A percentile compares a stretch with the other conserved stretches of the same genome.
Evolutionary conservation across 139 green algal species (phyloP).

Genomic region (Edaphochlamys debaryana): DNA sequence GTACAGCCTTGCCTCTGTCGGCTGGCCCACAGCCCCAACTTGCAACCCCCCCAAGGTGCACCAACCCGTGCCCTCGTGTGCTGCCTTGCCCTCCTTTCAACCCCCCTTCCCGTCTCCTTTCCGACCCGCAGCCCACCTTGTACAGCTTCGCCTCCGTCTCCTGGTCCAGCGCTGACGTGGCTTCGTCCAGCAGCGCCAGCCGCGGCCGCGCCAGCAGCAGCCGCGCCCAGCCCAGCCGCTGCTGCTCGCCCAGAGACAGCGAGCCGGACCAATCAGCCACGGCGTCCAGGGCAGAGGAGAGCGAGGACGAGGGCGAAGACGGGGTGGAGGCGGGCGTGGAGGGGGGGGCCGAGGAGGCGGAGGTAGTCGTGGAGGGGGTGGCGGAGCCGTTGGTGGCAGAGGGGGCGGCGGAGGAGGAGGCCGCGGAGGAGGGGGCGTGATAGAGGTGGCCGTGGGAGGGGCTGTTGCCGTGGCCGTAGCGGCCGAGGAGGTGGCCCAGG

Average conservation of each 20-base stretch:
- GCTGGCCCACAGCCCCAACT: too few relatives aligned
- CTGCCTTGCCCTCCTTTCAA: too few relatives aligned
- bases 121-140: too few relatives aligned
- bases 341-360: neutral
- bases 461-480: conserved; percentile 50
- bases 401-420: too few relatives aligned
- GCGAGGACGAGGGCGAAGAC: neutral
- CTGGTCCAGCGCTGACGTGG: conserved; percentile 89
- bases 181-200: conserved; percentile 96
- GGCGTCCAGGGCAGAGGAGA: conserved; percentile 63
- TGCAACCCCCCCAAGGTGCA: too few relatives aligned
- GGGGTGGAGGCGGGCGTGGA: neutral
- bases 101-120: too few relatives aligned
- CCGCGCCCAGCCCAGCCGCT: conserved; percentile 95
- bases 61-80: too few relatives aligned
- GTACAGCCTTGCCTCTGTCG: too few relatives aligned
- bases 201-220: conserved; percentile 80
- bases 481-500: conserved; percentile 66
- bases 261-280: conserved; percentile 86
- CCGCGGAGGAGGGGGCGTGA: too few relatives aligned
- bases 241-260: conserved; percentile 96
- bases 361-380: neutral
- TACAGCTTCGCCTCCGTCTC: conserved; percentile 91
- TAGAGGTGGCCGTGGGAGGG: neutral
- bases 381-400: conserved; percentile 5